Evolutionary conservation across 2,329 filamentous ascomycete genomes (phyloP), one percentile per base, ranked within the genome.

Genomic region (Fusarium temperatum): DNA sequence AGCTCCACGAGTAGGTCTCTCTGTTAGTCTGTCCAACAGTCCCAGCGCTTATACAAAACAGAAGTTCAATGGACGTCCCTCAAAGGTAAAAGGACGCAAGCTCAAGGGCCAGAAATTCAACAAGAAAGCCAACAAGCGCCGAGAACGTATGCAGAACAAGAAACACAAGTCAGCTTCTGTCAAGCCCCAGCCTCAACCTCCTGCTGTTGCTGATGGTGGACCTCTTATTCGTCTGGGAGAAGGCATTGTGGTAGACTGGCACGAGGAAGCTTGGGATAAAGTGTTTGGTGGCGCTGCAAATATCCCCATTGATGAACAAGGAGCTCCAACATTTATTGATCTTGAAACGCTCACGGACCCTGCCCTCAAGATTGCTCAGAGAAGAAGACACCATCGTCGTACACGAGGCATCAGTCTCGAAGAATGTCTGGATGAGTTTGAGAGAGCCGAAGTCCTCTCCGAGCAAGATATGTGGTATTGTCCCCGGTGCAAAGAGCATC

Each of bases 401-500:
- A 82, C 81, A 26, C 78, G 91, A 61, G 96, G 96, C 35, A 92
- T 98, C 74, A 92, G 91, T 2, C 87, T 99, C 9, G 93, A 96
- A 28, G 95, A 98, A 77, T 99, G 96, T 80, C 89, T 99, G 62
- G 93, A 95, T 67, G 96, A 98, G 82, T 98, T 98, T 76, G 94
- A 96, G 79, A 96, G 96, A 80, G 93, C 95, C 68, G 96, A 99
- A 83, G 91, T 98, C 20, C 86, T 99, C 9, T 98, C 96, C 0
- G 94, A 98, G 81, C 93, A 97, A 79, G 97, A 99, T 81, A 96
- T 94, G 68, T 99, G 96, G 96, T 98, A 97, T 81, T 99, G 96
- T 80, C 96, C 94, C 64, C 90, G 94, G 36, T 99, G 96, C 87
- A 98, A 98, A 82, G 94, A 98, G 78, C 93, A 97, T 78, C 91